Conservation (phyloP, 1,139 yeast species). For the Saccharomyces uvarum region DNA sequence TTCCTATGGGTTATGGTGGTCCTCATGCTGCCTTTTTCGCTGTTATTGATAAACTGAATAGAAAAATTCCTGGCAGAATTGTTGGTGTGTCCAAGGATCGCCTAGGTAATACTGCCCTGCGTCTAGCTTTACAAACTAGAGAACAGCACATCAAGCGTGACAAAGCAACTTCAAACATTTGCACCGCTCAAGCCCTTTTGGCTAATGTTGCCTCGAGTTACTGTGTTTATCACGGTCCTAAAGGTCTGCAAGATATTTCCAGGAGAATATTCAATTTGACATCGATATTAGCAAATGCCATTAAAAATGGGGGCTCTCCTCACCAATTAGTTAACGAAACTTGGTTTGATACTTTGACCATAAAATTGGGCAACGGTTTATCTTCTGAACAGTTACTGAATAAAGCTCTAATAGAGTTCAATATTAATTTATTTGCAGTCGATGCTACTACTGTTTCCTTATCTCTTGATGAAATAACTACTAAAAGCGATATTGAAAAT, state of each 20-base stretch:
- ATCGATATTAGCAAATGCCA: slow-evolving; percentile 55
- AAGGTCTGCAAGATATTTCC: slow-evolving; percentile 79
- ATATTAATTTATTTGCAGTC: slow-evolving; percentile 71
- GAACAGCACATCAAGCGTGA: slow-evolving; percentile 97
- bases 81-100: slow-evolving; percentile 92
- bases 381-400: slow-evolving; percentile 50
- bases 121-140: slow-evolving; percentile 93
- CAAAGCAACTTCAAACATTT: slow-evolving; percentile 93
- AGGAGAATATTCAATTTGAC: slow-evolving; percentile 71
- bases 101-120: slow-evolving; percentile 76
- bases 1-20: slow-evolving; percentile 96
- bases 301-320: slow-evolving; percentile 39
- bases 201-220: slow-evolving; percentile 95
- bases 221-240: slow-evolving; percentile 93
- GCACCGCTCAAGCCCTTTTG: slow-evolving; percentile 93
- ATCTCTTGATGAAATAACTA: slow-evolving; percentile 81
- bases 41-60: slow-evolving; percentile 64
- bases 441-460: slow-evolving; percentile 57
- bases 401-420: slow-evolving; percentile 51
- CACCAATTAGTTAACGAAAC: slow-evolving; percentile 50
- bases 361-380: slow-evolving; percentile 42
- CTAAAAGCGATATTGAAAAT: slow-evolving; percentile 50
- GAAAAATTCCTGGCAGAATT: slow-evolving; percentile 94
- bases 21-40: slow-evolving; percentile 98
- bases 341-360: slow-evolving; percentile 86